A percentile compares a stretch with the other conserved stretches of the same genome.
phyloP scores from a whole-genome alignment of 768 basidiomycete species.

The Lentinula aciculospora region DNA sequence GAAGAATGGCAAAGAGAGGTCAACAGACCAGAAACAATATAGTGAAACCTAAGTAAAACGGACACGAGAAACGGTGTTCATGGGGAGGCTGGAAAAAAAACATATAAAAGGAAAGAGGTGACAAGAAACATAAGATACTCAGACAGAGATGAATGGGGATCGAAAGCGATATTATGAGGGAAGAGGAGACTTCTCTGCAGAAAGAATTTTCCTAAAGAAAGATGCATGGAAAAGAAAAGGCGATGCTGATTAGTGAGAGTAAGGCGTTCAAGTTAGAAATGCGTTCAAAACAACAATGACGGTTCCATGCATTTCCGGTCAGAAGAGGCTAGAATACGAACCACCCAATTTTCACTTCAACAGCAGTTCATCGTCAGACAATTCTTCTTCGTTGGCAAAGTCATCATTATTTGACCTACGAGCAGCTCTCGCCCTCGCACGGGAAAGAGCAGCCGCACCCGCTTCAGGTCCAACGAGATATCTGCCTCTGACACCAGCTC shows the following conservation, averaged over 20 bases:
- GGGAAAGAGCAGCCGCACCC: slow-evolving; percentile 3
- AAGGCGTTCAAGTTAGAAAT: too few species aligned
- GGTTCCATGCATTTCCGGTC: too few species aligned
- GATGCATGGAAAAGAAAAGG: too few species aligned
- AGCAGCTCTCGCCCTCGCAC: slow-evolving; percentile 6
- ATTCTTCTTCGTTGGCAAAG: slow-evolving; percentile 11
- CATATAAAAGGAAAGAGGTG: neutral
- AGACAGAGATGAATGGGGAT: too few species aligned
- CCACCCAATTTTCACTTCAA: slow-evolving; percentile 9
- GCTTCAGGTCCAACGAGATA: slow-evolving; percentile 18
- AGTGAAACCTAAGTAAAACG: neutral
- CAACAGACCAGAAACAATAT: neutral
- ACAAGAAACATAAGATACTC: neutral
- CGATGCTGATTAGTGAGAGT: too few species aligned
- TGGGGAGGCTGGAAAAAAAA: neutral
- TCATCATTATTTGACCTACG: slow-evolving; percentile 6
- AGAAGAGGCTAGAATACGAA: neutral
- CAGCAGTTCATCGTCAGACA: slow-evolving; percentile 18
- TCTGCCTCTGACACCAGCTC: slow-evolving; percentile 2
- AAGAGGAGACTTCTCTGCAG: too few species aligned
- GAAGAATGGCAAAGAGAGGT: neutral
- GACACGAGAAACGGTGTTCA: neutral
- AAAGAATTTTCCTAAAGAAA: too few species aligned
- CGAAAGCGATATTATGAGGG: too few species aligned
- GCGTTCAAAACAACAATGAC: too few species aligned